Evolutionary conservation across 2,329 filamentous ascomycete genomes (phyloP).

Genomic region (Colletotrichum sp.): DNA sequence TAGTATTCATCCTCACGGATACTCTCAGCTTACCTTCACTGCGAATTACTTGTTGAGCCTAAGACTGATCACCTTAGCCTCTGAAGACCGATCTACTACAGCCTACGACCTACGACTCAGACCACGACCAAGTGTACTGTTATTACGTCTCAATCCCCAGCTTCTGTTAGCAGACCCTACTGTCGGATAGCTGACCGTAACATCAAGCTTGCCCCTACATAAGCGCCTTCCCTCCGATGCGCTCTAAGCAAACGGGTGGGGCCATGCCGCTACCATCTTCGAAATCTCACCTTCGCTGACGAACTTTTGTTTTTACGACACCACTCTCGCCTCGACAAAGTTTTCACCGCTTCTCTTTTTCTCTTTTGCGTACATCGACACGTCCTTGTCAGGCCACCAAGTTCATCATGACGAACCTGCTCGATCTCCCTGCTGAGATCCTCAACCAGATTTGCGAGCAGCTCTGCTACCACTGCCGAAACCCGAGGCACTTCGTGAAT

Average conservation of each 20-base stretch:
- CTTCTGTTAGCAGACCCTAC: too few species aligned
- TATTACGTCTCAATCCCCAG: too few species aligned
- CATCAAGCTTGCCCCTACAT: background rate
- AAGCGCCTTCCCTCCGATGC: background rate
- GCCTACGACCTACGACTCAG: too few species aligned
- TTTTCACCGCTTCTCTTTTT: background rate
- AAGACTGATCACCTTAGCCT: too few species aligned
- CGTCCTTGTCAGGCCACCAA: background rate
- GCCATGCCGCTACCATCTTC: background rate
- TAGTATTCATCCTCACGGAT: too few species aligned
- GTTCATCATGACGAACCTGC: rapidly evolving
- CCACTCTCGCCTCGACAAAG: background rate
- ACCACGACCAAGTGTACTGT: too few species aligned
- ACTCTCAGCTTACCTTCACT: too few species aligned
- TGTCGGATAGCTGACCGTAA: too few species aligned
- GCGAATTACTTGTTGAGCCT: too few species aligned
- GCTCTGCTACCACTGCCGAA: background rate
- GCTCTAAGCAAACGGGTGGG: background rate
- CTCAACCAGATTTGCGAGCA: background rate
- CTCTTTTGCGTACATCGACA: rapidly evolving
- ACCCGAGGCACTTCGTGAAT: background rate
- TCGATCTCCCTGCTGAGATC: background rate
- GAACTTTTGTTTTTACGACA: background rate
- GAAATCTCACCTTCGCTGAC: background rate
- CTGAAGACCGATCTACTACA: too few species aligned